Conservation (phyloP, 805 yeast species). For the Kodamaea nitidulidarum region DNA sequence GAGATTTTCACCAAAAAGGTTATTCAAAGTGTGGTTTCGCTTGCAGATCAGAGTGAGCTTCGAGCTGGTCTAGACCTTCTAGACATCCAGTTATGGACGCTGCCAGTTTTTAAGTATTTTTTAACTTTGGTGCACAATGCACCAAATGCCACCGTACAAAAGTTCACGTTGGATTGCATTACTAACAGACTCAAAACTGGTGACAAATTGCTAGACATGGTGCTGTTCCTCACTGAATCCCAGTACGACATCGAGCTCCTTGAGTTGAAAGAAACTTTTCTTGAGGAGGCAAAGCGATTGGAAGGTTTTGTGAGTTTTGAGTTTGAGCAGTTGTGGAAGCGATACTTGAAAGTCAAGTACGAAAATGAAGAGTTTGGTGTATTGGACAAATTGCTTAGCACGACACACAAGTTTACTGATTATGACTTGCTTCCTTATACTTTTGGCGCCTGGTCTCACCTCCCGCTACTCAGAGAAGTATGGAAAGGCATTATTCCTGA, state of each 20-base stretch:
- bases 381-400: conserved; percentile 20
- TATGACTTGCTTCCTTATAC: conserved; percentile 17
- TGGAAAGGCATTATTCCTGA: conserved; percentile 13
- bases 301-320: conserved; percentile 13
- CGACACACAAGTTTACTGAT: conserved; percentile 10
- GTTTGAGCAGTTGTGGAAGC: conserved; percentile 19
- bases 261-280: conserved; percentile 16
- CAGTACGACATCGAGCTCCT: conserved; percentile 24
- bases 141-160: conserved; percentile 27
- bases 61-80: conserved; percentile 17
- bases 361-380: conserved; percentile 11
- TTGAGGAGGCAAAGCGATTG: conserved; percentile 11
- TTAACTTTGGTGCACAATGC: conserved; percentile 32
- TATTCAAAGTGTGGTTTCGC: conserved; percentile 30
- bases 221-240: conserved; percentile 23
- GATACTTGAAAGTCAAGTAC: conserved; percentile 13
- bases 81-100: conserved; percentile 26
- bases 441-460: conserved; percentile 17
- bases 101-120: conserved; percentile 29
- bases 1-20: conserved; percentile 29
- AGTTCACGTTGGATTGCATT: conserved; percentile 22
- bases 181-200: conserved; percentile 14
- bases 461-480: conserved; percentile 18
- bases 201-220: conserved; percentile 16
- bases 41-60: conserved; percentile 25